Percentiles rank a stretch among this genome's conserved stretches.
Conservation (phyloP, 192 early-diverging fungal species). For the Fimicolochytrium jonesii region DNA sequence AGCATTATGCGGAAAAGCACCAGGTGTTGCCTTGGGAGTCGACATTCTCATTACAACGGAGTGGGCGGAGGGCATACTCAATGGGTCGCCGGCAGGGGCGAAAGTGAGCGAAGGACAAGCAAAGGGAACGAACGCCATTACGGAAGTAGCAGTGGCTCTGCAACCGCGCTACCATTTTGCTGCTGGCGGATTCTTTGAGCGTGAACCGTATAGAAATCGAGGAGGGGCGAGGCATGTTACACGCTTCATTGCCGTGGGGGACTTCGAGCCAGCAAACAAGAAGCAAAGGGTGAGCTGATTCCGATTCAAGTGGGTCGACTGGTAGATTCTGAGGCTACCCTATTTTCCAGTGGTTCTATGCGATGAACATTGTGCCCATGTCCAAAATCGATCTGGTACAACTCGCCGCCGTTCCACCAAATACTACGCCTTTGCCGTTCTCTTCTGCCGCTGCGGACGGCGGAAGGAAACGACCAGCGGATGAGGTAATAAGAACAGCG, state of each 20-base stretch:
- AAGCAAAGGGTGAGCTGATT: slow-evolving; percentile 68
- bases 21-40: slow-evolving; percentile 21
- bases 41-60: slow-evolving; percentile 84
- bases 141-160: slow-evolving; percentile 41
- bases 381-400: slow-evolving; percentile 32
- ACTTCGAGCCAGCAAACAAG: slow-evolving; percentile 56
- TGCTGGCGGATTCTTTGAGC: slow-evolving; percentile 69
- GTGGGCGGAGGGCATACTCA: slow-evolving; percentile 63
- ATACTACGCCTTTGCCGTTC: slow-evolving; percentile 50
- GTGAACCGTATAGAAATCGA: slow-evolving; percentile 73
- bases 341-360: slow-evolving; percentile 95
- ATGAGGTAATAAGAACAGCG: slow-evolving; percentile 34
- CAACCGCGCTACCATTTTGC: slow-evolving; percentile 92
- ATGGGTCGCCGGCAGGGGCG: slow-evolving; percentile 6
- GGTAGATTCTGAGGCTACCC: too few species aligned
- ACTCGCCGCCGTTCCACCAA: slow-evolving; percentile 37
- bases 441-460: background rate
- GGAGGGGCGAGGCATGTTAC: slow-evolving; percentile 57
- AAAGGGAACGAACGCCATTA: slow-evolving; percentile 31
- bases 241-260: slow-evolving; percentile 78
- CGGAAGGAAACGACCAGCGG: slow-evolving; percentile 12
- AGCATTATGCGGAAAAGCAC: background rate
- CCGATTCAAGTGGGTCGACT: too few species aligned
- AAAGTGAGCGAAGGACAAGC: slow-evolving; percentile 8
- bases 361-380: slow-evolving; percentile 76